Evolutionary conservation across 306 rosid species (phyloP), one percentile per base, ranked within the genome.

Genomic region (Cicer yamashitae): DNA sequence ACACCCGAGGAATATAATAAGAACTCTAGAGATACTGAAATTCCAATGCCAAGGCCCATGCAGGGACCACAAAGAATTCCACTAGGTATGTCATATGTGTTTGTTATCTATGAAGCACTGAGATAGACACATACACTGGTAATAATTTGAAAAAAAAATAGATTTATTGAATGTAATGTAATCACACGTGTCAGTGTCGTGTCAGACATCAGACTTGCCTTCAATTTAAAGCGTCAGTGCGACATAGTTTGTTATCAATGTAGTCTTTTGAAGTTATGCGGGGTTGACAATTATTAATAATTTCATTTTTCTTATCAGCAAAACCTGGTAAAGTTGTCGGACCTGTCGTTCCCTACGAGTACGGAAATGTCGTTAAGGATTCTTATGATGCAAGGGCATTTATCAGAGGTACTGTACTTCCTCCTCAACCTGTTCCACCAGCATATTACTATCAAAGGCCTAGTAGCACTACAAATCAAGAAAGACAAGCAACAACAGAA

Each of bases 281-380:
- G 8, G 18, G 6, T 12, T 0, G 14, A 18, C 7, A 20, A 37
- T 48, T 50, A 39, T 10, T 41, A 60, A 22, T 46, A 54, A 67
- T 75, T 51, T 41, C 20, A 52, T 45, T 52, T 70, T 65, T 60
- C 47, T 81, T 20, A 72, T 70, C 91, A 91, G 97, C 96, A 61
- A 89, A 94, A 88, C 97, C 97, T 3, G 96, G 93, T 59, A 89
- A 94, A 85, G 88, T 91, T 61, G 91, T 88, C 0, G 96, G 93
- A n/a, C 96, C 98, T 0, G 98, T 87, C 43, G 87, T 77, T 47
- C 92, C 97, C 0, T 88, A 86, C 7, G 96, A 91, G 59, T 87
- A 89, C 17, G 89, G 85, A 2, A 89, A 76, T 45, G 64, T 82
- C 0, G 77, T 80, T 7, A 93, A 88, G 83, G 97, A 91, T 80